These are phyloP conservation scores for Neurospora sp. DNA, from an alignment of 495 filamentous ascomycete species.

Conservation along the genomic window DNA sequence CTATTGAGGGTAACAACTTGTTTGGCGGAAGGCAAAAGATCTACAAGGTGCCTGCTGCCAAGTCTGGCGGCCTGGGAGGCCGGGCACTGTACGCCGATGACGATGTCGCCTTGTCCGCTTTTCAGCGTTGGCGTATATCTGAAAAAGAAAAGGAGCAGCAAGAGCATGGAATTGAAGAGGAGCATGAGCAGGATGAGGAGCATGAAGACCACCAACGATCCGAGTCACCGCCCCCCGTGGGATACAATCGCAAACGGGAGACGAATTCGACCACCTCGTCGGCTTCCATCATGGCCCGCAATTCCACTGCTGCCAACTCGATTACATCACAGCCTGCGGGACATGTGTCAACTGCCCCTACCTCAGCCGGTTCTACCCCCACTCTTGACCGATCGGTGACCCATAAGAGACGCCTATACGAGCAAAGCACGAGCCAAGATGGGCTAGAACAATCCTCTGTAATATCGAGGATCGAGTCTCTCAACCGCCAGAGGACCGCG, in stretches of 20 bases:
- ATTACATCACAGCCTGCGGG: constrained; percentile 62
- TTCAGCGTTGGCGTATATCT: constrained; percentile 53
- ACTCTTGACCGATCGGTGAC: constrained; percentile 42
- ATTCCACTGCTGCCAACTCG: constrained; percentile 87
- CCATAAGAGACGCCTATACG: constrained; percentile 72
- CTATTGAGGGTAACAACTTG: constrained; percentile 82
- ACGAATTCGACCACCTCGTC: constrained; percentile 85
- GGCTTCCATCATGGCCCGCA: constrained; percentile 53
- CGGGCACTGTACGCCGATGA: constrained; percentile 67
- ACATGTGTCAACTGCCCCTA: constrained; percentile 27
- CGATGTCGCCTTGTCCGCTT: constrained; percentile 70
- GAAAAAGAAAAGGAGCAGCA: constrained; percentile 44
- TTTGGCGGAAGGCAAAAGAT: constrained; percentile 96
- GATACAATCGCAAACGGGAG: constrained; percentile 65
- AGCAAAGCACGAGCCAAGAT: constrained; percentile 70
- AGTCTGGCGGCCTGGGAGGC: constrained; percentile 48
- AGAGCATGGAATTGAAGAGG: constrained; percentile 30
- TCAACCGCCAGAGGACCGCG: constrained; percentile 45
- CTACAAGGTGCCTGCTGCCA: constrained; percentile 66
- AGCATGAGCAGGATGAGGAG: constrained; percentile 24
- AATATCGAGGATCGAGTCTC: constrained; percentile 65
- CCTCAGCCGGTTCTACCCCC: constrained; percentile 22
- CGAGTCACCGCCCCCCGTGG: constrained; percentile 49
- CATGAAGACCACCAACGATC: constrained; percentile 34
- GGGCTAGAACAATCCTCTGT: constrained; percentile 68